phyloP scores from a whole-genome alignment of 2,329 filamentous ascomycete species.

The Colletotrichum viniferum region DNA sequence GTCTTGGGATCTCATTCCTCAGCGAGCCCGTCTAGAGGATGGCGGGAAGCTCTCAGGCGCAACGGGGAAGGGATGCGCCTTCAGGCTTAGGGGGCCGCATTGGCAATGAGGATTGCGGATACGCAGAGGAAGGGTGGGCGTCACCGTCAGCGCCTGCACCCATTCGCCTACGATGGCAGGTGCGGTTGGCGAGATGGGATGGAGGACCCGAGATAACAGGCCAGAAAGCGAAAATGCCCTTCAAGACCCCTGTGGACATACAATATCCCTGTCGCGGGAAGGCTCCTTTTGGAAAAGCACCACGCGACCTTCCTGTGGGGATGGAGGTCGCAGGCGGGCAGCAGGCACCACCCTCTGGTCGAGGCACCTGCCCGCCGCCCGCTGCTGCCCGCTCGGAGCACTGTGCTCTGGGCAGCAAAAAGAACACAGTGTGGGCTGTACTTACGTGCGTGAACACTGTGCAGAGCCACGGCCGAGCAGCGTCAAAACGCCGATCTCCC shows the following conservation, averaged over 20 bases:
- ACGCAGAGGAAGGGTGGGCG: neutral
- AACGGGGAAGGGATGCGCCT: neutral
- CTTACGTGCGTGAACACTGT: neutral
- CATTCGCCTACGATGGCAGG: neutral
- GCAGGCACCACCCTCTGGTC: neutral
- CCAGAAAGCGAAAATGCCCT: conserved; percentile 4
- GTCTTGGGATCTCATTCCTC: conserved; percentile 13
- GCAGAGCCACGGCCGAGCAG: neutral
- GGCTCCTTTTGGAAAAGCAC: conserved; percentile 1
- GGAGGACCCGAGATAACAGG: neutral
- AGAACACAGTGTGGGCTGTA: neutral
- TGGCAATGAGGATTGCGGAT: neutral
- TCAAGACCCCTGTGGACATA: neutral
- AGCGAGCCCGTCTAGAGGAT: neutral
- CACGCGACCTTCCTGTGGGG: conserved; percentile 11
- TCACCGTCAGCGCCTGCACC: neutral
- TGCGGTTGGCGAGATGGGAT: neutral
- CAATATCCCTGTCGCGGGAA: neutral
- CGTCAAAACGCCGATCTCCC: neutral
- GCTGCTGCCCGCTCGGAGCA: neutral
- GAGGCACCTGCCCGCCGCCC: neutral
- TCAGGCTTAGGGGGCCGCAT: neutral
- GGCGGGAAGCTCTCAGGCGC: neutral
- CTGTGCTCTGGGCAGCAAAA: neutral
- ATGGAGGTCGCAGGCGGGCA: neutral